These are phyloP conservation scores for Aspergillus floridensis DNA, from an alignment of 2,329 filamentous ascomycete genomes.

Conservation along the genomic window DNA sequence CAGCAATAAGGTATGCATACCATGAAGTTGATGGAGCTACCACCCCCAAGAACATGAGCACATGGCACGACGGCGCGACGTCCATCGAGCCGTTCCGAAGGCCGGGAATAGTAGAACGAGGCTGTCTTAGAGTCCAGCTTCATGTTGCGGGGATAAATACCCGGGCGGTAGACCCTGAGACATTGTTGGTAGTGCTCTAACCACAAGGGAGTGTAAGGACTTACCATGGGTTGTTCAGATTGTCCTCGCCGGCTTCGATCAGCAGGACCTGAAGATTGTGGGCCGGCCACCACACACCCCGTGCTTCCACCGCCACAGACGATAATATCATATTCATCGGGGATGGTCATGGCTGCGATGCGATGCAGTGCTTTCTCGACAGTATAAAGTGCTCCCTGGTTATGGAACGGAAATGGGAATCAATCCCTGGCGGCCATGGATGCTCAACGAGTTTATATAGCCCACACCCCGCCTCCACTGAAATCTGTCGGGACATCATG, in stretches of 20 bases:
- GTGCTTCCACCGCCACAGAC: slow-evolving; percentile 71
- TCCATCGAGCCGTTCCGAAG: slow-evolving; percentile 69
- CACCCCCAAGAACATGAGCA: slow-evolving; percentile 69
- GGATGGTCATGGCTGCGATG: slow-evolving; percentile 55
- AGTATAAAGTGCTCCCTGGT: background rate
- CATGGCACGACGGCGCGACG: slow-evolving; percentile 71
- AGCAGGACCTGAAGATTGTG: slow-evolving; percentile 69
- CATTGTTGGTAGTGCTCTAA: background rate
- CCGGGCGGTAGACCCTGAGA: slow-evolving; percentile 66
- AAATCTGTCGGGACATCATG: background rate
- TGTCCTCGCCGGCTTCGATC: slow-evolving; percentile 70
- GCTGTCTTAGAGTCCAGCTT: slow-evolving; percentile 77
- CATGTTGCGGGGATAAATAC: slow-evolving; percentile 77
- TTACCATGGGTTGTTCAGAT: slow-evolving; percentile 70
- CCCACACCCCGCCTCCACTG: background rate
- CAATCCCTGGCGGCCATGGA: background rate
- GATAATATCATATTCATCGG: slow-evolving; percentile 78
- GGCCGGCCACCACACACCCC: slow-evolving; percentile 40
- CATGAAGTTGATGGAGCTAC: slow-evolving; percentile 76
- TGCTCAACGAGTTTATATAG: background rate
- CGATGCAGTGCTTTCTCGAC: background rate
- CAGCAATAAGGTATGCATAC: slow-evolving; percentile 35
- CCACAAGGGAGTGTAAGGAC: background rate
- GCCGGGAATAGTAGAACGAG: slow-evolving; percentile 75
- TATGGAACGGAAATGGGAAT: background rate